These are phyloP conservation scores for Amphibolis antarctica DNA, from an alignment of 106 monocot species.

Conservation along the genomic window DNA sequence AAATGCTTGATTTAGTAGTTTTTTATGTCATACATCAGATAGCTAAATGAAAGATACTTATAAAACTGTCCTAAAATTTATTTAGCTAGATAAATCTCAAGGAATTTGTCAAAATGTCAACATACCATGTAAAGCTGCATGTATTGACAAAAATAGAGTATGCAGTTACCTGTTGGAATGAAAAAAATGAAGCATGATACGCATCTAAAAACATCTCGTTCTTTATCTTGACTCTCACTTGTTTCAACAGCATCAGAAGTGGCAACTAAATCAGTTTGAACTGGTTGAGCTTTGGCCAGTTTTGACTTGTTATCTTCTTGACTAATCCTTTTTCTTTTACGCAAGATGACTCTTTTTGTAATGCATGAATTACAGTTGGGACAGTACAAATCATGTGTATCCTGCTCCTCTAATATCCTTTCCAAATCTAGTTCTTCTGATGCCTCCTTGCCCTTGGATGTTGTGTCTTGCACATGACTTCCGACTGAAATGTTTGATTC, in stretches of 20 bases:
- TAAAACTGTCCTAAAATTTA: too few species aligned
- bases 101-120: too few species aligned
- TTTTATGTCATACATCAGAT: too few species aligned
- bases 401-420: constrained; percentile 72
- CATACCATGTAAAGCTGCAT: not conserved
- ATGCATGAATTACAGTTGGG: constrained; percentile 92
- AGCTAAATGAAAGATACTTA: too few species aligned
- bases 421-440: constrained; percentile 46
- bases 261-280: constrained; percentile 11
- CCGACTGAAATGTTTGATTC: constrained; percentile 9
- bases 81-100: too few species aligned
- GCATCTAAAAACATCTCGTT: constrained; percentile 66
- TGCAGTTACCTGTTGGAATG: constrained; percentile 57
- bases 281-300: constrained; percentile 32
- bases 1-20: too few species aligned
- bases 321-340: constrained; percentile 64
- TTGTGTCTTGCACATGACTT: constrained; percentile 3
- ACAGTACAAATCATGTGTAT: constrained; percentile 86
- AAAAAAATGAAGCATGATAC: constrained; percentile 85
- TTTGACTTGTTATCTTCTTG: constrained; percentile 27
- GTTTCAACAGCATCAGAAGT: constrained; percentile 11
- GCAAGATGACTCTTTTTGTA: constrained; percentile 79
- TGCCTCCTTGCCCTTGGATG: constrained; percentile 6
- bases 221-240: constrained; percentile 11
- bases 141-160: not conserved